Conservation (phyloP, 768 basidiomycete genomes). For the Lactarius evosmus region DNA sequence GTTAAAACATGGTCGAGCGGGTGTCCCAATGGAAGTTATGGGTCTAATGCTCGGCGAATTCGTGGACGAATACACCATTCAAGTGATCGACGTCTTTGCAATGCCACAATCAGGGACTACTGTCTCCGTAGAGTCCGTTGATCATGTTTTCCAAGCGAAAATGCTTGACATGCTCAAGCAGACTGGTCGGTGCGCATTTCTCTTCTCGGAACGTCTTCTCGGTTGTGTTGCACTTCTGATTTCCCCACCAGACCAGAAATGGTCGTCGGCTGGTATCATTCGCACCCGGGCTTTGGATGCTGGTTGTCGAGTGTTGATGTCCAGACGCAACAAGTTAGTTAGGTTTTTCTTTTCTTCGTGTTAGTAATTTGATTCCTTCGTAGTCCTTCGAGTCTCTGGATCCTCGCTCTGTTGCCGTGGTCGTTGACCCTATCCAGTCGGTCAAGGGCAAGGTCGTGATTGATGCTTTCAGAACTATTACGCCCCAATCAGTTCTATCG, state of each 20-base stretch:
- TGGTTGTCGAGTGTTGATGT: slow-evolving; percentile 99
- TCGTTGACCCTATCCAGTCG: slow-evolving; percentile 97
- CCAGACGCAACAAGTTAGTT: slow-evolving; percentile 90
- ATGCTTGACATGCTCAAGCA: slow-evolving; percentile 99
- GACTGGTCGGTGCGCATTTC: slow-evolving; percentile 76
- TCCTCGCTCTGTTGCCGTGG: slow-evolving; percentile 91
- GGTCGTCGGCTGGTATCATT: slow-evolving; percentile 99
- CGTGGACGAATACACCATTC: slow-evolving; percentile 94
- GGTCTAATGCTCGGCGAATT: slow-evolving; percentile 97
- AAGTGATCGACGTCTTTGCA: slow-evolving; percentile 95
- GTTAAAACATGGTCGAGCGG: slow-evolving; percentile 98
- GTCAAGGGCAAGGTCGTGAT: slow-evolving; percentile 99
- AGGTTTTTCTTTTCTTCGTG: slow-evolving; percentile 9
- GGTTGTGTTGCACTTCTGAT: slow-evolving; percentile 2
- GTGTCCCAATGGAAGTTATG: slow-evolving; percentile 99
- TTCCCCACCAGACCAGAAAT: slow-evolving; percentile 69
- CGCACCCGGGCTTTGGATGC: slow-evolving; percentile 98
- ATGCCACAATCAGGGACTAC: slow-evolving; percentile 99
- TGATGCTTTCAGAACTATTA: slow-evolving; percentile 97
- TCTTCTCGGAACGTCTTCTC: not conserved
- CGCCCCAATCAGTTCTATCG: slow-evolving; percentile 81
- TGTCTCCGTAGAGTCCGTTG: slow-evolving; percentile 95
- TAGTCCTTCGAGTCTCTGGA: slow-evolving; percentile 97
- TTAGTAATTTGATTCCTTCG: slow-evolving; percentile 8
- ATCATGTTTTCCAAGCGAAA: slow-evolving; percentile 97